Conservation (phyloP, 495 filamentous ascomycete genomes). For the Parathielavia hyrcaniae region DNA sequence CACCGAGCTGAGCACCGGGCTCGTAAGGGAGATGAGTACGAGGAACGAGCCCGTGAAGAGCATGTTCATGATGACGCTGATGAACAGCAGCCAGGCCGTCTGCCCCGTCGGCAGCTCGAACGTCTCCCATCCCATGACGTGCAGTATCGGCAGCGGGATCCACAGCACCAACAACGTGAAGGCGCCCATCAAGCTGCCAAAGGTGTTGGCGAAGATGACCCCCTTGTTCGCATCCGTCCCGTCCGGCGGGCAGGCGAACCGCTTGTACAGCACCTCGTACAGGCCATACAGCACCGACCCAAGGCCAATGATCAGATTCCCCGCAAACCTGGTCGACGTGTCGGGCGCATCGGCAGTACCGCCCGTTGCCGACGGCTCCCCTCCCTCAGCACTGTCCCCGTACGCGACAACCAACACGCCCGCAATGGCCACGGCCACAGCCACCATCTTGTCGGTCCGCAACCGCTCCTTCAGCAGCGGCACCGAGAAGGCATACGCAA, state of each 20-base stretch:
- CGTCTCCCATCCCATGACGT: conserved; percentile 66
- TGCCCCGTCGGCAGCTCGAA: conserved; percentile 76
- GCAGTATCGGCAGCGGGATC: conserved; percentile 83
- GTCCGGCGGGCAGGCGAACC: conserved; percentile 84
- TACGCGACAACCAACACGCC: conserved; percentile 93
- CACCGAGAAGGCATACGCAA: conserved; percentile 93
- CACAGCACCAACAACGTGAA: conserved; percentile 85
- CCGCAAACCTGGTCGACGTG: conserved; percentile 55
- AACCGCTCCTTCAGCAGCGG: conserved; percentile 79
- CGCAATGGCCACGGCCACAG: conserved; percentile 76
- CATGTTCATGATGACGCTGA: conserved; percentile 79
- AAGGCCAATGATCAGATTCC: conserved; percentile 88
- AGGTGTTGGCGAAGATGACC: conserved; percentile 88
- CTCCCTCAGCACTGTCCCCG: conserved; percentile 51
- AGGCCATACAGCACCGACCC: conserved; percentile 92
- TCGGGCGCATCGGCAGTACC: neutral
- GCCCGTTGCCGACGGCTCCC: neutral
- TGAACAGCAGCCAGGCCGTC: conserved; percentile 68
- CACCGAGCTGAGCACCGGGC: conserved; percentile 83
- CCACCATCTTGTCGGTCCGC: conserved; percentile 69
- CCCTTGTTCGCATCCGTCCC: conserved; percentile 71
- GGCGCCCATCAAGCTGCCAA: conserved; percentile 74
- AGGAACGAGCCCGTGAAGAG: conserved; percentile 90
- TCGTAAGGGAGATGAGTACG: conserved; percentile 84
- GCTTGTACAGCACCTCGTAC: conserved; percentile 96